Conservation (phyloP, 2,329 filamentous ascomycete genomes). For the Botrytis deweyae region DNA sequence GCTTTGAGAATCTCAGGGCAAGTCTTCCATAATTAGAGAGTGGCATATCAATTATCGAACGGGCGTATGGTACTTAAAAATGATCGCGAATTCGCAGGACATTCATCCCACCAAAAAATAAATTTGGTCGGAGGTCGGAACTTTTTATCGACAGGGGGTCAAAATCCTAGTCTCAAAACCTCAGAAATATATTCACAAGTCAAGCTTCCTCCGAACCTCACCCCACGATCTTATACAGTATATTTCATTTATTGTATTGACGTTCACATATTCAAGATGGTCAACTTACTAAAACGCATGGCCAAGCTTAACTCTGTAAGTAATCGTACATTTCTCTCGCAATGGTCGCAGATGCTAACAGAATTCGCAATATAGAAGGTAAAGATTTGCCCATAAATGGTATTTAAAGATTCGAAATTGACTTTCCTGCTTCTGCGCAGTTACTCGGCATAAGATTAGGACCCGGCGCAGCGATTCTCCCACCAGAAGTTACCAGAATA, state of each 20-base stretch:
- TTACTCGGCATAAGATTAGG: slow-evolving; percentile 75
- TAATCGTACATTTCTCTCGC: slow-evolving; percentile 30
- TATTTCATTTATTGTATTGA: background rate
- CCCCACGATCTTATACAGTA: slow-evolving; percentile 13
- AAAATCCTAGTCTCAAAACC: slow-evolving; percentile 19
- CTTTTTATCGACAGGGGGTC: slow-evolving; percentile 14
- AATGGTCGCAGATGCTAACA: slow-evolving; percentile 26
- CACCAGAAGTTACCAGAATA: slow-evolving; percentile 71
- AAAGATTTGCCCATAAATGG: slow-evolving; percentile 32
- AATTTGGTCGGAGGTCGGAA: slow-evolving; percentile 22
- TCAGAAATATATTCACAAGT: slow-evolving; percentile 24
- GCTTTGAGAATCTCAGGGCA: slow-evolving; percentile 24
- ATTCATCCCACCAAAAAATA: slow-evolving; percentile 9
- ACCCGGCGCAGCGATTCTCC: slow-evolving; percentile 78
- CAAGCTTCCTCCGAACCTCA: slow-evolving; percentile 7
- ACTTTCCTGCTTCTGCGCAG: slow-evolving; percentile 45
- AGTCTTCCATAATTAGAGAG: slow-evolving; percentile 18
- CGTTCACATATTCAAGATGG: slow-evolving; percentile 44
- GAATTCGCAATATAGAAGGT: slow-evolving; percentile 44
- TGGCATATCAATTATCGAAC: slow-evolving; percentile 7
- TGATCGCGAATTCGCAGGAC: background rate
- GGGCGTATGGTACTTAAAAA: background rate
- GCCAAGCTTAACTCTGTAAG: slow-evolving; percentile 71
- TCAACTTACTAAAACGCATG: slow-evolving; percentile 65
- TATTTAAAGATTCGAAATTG: slow-evolving; percentile 27